These are phyloP conservation scores for Populus deltoides DNA, from an alignment of 345 rosid genomes.

Conservation along the genomic window DNA sequence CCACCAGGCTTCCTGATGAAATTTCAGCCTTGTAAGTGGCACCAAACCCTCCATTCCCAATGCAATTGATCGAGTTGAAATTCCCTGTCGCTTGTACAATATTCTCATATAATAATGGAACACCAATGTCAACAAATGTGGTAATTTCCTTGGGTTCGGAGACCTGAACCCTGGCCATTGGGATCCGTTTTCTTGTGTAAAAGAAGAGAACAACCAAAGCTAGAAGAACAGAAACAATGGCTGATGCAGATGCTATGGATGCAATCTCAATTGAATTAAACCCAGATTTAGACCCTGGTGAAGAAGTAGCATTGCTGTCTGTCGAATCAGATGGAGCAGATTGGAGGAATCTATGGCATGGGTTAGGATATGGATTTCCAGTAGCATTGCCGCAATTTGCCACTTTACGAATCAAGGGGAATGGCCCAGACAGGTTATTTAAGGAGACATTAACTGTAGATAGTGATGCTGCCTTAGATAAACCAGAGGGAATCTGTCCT, in stretches of 20 bases:
- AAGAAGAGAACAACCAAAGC: constrained; percentile 24
- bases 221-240: constrained; percentile 27
- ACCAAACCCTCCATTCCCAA: constrained; percentile 41
- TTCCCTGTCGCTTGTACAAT: constrained; percentile 32
- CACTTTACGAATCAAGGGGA: constrained; percentile 8
- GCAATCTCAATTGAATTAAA: constrained; percentile 33
- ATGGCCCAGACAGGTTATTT: constrained; percentile 1
- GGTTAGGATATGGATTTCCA: constrained; percentile 2
- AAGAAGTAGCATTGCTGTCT: neutral
- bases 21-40: constrained; percentile 41
- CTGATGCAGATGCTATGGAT: constrained; percentile 31
- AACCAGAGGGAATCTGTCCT: constrained; percentile 10
- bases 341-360: neutral
- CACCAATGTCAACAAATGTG: constrained; percentile 29
- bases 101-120: constrained; percentile 29
- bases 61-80: constrained; percentile 36
- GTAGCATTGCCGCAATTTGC: constrained; percentile 6
- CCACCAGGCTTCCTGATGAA: constrained; percentile 25
- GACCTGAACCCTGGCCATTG: constrained; percentile 19
- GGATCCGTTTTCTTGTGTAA: constrained; percentile 22
- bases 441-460: constrained; percentile 15
- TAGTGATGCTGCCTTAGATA: neutral
- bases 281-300: constrained; percentile 2
- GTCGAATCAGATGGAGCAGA: constrained; percentile 1
- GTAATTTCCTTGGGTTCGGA: constrained; percentile 29